Percentiles rank a stretch among this genome's conserved stretches.
phyloP scores from a whole-genome alignment of 495 filamentous ascomycete genomes.

The Neurospora sp. region DNA sequence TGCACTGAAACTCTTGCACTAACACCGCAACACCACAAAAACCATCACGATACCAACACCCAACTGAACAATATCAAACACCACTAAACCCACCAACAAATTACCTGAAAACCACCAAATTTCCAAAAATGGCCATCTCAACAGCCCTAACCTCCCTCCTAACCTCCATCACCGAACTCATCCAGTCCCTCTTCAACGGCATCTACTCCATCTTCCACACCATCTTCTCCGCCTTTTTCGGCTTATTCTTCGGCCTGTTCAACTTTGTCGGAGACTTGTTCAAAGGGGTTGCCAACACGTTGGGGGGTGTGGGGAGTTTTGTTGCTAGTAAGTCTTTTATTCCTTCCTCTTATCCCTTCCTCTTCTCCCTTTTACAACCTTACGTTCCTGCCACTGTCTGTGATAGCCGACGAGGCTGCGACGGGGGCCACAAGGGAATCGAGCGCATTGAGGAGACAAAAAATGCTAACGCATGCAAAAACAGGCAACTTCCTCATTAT shows the following conservation, averaged over 20 bases:
- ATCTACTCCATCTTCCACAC: constrained; percentile 20
- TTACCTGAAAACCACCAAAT: not conserved
- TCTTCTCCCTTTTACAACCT: too few species aligned
- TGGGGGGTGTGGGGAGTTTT: constrained; percentile 24
- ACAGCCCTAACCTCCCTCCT: constrained; percentile 22
- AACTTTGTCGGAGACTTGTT: constrained; percentile 17
- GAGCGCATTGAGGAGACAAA: too few species aligned
- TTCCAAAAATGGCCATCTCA: constrained; percentile 21
- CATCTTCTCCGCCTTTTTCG: constrained; percentile 15
- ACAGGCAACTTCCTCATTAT: constrained; percentile 25
- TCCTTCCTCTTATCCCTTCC: not conserved
- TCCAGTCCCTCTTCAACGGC: constrained; percentile 19
- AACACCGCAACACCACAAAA: not conserved
- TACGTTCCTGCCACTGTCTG: too few species aligned
- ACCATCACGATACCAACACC: not conserved
- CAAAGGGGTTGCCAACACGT: constrained; percentile 21
- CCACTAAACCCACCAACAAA: not conserved
- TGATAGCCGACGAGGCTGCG: too few species aligned
- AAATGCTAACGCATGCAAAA: not conserved
- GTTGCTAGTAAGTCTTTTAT: constrained; percentile 17
- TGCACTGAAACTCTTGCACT: not conserved
- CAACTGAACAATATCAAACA: too few species aligned
- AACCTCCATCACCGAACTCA: constrained; percentile 23
- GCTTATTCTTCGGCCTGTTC: constrained; percentile 20
- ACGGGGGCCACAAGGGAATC: too few species aligned